Evolutionary conservation across 768 basidiomycete genomes (phyloP), one percentile per base, ranked within the genome.

Genomic region (Lactarius akahatsu): DNA sequence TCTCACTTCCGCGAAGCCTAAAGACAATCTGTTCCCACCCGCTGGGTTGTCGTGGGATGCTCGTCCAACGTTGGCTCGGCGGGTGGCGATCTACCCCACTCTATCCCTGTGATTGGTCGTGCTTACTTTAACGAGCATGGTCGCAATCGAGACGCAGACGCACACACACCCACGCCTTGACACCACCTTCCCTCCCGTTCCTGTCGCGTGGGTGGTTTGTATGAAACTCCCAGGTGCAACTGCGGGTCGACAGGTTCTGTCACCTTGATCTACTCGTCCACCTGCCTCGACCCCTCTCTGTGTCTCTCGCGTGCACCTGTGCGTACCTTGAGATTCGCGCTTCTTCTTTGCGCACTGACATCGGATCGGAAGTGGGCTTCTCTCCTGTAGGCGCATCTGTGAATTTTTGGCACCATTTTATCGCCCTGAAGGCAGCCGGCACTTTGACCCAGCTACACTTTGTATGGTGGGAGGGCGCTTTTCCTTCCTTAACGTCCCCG

Each of bases 321-420:
- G 23, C 23, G 50, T 50, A 50, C 23, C 23, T 26, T 26, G 26
- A 0, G 47, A 13, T 11, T 2, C 23, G 23, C 13, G 45, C n/a
- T 4, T 9, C 45, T 47, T 47, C 30, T 7, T 32, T 45, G 11
- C 23, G n/a, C 47, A 5, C 41, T 6, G 41, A 18, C 41, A 6
- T 18, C 41, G 41, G 13, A 26, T 26, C 23, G 50, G 50, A 52
- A 50, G 10, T 50, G 11, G 47, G 23, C n/a, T 47, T 23, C 47
- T 15, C 3, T 23, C 23, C n/a, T 41, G 15, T 74, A 94, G 91
- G 82, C 83, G 15, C 94, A 97, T 77, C 84, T 90, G 93, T 38
- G 91, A 38, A 88, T 97, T 67, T 74, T 98, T 90, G 90, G 79
- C 96, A 15, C 95, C 96, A 16, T 98, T 96, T 81, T 86, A 85